These are phyloP conservation scores for Fusarium lateritium DNA, from an alignment of 2,329 filamentous ascomycete genomes.

Conservation along the genomic window DNA sequence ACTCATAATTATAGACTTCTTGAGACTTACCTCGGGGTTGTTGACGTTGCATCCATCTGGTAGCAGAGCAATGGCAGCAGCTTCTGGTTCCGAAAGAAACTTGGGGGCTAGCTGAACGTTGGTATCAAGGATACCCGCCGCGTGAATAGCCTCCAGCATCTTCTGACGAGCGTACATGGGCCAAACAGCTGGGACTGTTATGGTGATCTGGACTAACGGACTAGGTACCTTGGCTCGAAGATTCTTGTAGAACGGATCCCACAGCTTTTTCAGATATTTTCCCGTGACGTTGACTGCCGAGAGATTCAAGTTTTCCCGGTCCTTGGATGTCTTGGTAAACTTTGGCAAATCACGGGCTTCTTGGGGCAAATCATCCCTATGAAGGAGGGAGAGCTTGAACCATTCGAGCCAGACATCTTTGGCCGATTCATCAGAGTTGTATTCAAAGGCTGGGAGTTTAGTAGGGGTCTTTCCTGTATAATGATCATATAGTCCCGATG, in stretches of 20 bases:
- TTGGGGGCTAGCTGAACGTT: background rate
- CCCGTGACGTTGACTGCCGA: background rate
- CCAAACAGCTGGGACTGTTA: background rate
- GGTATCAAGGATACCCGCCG: background rate
- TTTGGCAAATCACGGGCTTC: background rate
- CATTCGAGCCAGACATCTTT: background rate
- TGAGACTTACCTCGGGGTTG: background rate
- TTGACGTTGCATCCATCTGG: background rate
- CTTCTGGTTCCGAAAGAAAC: slow-evolving; percentile 4
- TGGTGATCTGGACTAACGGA: background rate
- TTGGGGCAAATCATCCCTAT: background rate
- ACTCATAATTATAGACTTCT: background rate
- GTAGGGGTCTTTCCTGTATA: background rate
- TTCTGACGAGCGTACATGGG: background rate
- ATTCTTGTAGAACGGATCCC: accelerated
- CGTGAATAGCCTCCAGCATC: background rate
- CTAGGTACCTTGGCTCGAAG: background rate
- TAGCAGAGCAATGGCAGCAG: background rate
- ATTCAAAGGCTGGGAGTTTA: background rate
- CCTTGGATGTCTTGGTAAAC: background rate
- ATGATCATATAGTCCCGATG: accelerated
- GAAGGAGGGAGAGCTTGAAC: slow-evolving; percentile 9
- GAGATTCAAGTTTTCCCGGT: accelerated
- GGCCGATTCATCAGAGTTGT: background rate
- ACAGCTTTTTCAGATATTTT: background rate